Evolutionary conservation across 768 basidiomycete species (phyloP), one percentile per base, ranked within the genome.

Genomic region (Mycena venus): DNA sequence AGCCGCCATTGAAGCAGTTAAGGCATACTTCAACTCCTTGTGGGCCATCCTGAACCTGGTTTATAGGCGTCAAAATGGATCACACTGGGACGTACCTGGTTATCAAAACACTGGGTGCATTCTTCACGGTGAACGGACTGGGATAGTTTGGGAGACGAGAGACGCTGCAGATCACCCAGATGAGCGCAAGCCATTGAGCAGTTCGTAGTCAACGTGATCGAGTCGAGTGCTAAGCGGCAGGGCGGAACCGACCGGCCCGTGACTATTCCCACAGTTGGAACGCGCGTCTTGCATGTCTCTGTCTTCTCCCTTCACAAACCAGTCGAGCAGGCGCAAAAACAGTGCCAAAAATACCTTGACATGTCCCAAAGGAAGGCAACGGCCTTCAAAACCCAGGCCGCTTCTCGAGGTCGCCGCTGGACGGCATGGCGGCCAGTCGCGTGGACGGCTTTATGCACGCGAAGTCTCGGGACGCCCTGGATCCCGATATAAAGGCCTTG

Each of bases 31-130:
- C 94, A 73, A 98, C 85, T 8, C 98, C 98, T 15, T 87, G 83
- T 0, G 92, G 88, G 4, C 85, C 83, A 80, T 97, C 96, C 94
- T 97, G 78, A 61, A 62, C 15, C 66, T 61, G 68, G 61, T 53
- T 59, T 36, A 34, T 40, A 55, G 47, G 71, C 29, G 63, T 59
- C 59, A 23, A 27, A 38, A 21, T 60, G 49, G 29, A 49, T 40
- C 42, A 32, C 6, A 32, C 59, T 36, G 61, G 23, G 38, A 79
- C 82, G 71, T 34, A 93, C 96, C 91, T 99, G 97, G 79, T 91
- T 91, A 83, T 99, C 97, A 81, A 99, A 99, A 80, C 98, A 99
- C 72, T 97, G 96, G 0, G 97, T 98, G 80, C 98, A 99, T 83
- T 99, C 97, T 84, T 98, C 96, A 10, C 97, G 86, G 77, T 97